These are phyloP conservation scores for Colletotrichum graminicola DNA, from an alignment of 2,329 filamentous ascomycete species.

Conservation along the genomic window DNA sequence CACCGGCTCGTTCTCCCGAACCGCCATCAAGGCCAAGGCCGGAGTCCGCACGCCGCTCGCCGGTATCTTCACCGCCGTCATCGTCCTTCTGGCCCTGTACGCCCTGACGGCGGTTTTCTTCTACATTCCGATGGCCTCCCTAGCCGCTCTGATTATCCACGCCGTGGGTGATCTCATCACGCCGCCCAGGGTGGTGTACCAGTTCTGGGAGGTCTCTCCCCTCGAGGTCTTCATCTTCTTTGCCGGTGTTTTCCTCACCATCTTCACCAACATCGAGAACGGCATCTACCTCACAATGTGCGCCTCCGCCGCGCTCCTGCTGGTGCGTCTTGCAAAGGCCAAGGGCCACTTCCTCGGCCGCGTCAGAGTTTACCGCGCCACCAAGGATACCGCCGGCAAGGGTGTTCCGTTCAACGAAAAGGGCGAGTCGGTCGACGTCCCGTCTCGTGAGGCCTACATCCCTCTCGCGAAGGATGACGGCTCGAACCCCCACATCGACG, in stretches of 20 bases:
- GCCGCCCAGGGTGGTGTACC: slow-evolving; percentile 78
- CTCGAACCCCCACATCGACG: slow-evolving; percentile 58
- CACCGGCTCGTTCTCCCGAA: slow-evolving; percentile 69
- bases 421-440: slow-evolving; percentile 37
- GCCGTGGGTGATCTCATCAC: slow-evolving; percentile 83
- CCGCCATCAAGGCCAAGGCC: slow-evolving; percentile 87
- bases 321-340: slow-evolving; percentile 60
- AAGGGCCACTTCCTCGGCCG: slow-evolving; percentile 62
- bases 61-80: slow-evolving; percentile 80
- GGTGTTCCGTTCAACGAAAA: slow-evolving; percentile 41
- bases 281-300: slow-evolving; percentile 63
- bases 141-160: slow-evolving; percentile 85
- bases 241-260: slow-evolving; percentile 72
- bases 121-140: slow-evolving; percentile 79
- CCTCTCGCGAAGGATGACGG: slow-evolving; percentile 57
- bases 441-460: slow-evolving; percentile 54
- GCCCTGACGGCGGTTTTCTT: slow-evolving; percentile 82
- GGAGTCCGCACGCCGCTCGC: slow-evolving; percentile 84
- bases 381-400: slow-evolving; percentile 40
- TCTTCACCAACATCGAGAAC: slow-evolving; percentile 63
- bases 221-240: slow-evolving; percentile 82
- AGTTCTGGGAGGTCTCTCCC: slow-evolving; percentile 82
- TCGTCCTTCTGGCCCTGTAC: slow-evolving; percentile 83
- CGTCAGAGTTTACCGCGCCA: slow-evolving; percentile 46
- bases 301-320: slow-evolving; percentile 57